Conservation (phyloP, 108 stramenopile species). For the Seminavis robusta region DNA sequence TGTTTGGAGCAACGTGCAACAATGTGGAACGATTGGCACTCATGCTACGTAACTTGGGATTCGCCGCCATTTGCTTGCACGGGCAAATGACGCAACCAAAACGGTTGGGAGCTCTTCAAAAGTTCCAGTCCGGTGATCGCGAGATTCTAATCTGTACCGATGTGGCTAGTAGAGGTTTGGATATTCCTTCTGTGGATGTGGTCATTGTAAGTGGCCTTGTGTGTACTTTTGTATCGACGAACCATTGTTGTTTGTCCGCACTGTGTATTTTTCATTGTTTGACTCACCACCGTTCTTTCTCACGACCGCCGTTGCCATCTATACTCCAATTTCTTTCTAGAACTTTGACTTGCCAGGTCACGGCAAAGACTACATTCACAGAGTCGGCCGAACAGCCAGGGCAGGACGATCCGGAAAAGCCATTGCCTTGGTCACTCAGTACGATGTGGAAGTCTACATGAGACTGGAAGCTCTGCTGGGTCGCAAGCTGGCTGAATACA, state of each 20-base stretch:
- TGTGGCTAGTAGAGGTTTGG: slow-evolving; percentile 95
- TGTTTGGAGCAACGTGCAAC: slow-evolving; percentile 98
- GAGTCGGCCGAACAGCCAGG: slow-evolving; percentile 96
- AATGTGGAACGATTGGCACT: slow-evolving; percentile 92
- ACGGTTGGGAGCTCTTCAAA: slow-evolving; percentile 94
- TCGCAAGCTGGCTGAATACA: slow-evolving; percentile 83
- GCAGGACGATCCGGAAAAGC: slow-evolving; percentile 95
- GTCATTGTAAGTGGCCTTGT: too few species aligned
- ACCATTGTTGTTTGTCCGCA: too few species aligned
- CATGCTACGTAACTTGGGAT: slow-evolving; percentile 96
- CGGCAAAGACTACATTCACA: slow-evolving; percentile 97
- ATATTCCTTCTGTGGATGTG: slow-evolving; percentile 93
- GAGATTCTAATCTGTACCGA: slow-evolving; percentile 96
- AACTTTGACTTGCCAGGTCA: slow-evolving; percentile 96
- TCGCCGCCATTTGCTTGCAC: slow-evolving; percentile 95
- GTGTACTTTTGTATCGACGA: too few species aligned
- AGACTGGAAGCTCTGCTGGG: slow-evolving; percentile 90
- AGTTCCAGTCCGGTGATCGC: slow-evolving; percentile 84
- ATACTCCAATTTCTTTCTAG: too few species aligned
- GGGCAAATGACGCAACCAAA: slow-evolving; percentile 98
- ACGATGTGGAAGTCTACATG: slow-evolving; percentile 98
- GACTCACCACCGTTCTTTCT: too few species aligned
- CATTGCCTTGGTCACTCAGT: slow-evolving; percentile 98
- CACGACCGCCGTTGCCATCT: too few species aligned
- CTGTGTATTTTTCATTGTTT: too few species aligned